These are phyloP conservation scores for Wickerhamomyces kurtzmanii DNA, from an alignment of 805 yeast species.

Conservation along the genomic window DNA sequence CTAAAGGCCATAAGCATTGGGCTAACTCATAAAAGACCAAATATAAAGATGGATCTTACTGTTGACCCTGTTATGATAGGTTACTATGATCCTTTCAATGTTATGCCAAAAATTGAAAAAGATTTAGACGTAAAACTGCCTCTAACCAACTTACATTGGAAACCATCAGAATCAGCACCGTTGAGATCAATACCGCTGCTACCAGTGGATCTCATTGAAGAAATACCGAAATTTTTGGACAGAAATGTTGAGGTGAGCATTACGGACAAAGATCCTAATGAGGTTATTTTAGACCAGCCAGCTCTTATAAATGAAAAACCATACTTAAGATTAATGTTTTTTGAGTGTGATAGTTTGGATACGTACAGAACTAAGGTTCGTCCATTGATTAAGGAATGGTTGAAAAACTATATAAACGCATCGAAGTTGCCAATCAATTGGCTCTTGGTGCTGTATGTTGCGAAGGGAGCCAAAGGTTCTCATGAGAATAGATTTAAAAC, in stretches of 20 bases:
- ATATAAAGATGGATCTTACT: slow-evolving; percentile 3
- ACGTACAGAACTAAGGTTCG: slow-evolving; percentile 72
- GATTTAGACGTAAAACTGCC: slow-evolving; percentile 39
- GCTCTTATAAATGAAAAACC: slow-evolving; percentile 21
- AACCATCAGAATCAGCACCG: slow-evolving; percentile 35
- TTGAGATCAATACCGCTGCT: slow-evolving; percentile 55
- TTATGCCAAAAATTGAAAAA: slow-evolving; percentile 33
- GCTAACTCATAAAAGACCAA: neutral
- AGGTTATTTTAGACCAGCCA: neutral
- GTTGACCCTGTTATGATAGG: slow-evolving; percentile 27
- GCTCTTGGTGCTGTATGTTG: slow-evolving; percentile 46
- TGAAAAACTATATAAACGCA: slow-evolving; percentile 29
- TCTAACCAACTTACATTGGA: slow-evolving; percentile 66
- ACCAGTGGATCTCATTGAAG: slow-evolving; percentile 45
- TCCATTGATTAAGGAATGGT: slow-evolving; percentile 79
- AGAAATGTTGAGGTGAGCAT: slow-evolving; percentile 3
- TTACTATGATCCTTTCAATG: slow-evolving; percentile 68
- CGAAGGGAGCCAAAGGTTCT: slow-evolving; percentile 24
- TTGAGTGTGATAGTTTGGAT: slow-evolving; percentile 59
- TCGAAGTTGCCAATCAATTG: slow-evolving; percentile 43
- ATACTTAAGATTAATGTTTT: slow-evolving; percentile 58
- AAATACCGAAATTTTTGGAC: slow-evolving; percentile 31
- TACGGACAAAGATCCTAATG: neutral
- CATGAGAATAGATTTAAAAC: slow-evolving; percentile 31
- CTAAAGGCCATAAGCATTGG: neutral